Evolutionary conservation across 148 eudicot species (phyloP).

Genomic region (Tetragonia tetragonoides): DNA sequence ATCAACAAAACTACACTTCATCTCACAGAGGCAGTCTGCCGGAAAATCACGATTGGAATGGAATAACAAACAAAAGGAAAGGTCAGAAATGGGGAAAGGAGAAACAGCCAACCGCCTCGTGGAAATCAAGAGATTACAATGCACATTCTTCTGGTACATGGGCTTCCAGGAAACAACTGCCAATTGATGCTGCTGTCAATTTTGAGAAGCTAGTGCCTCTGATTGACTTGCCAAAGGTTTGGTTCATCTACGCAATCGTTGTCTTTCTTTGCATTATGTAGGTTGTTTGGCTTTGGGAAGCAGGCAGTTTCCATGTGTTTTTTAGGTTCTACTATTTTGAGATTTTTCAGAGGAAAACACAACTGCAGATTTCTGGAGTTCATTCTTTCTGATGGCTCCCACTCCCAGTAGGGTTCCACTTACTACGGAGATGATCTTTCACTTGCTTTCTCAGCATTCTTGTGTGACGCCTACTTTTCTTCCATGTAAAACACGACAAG

Average conservation of each 20-base stretch:
- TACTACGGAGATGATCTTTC: no score
- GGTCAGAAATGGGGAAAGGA: slow-evolving; percentile 54
- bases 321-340: no score
- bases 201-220: slow-evolving; percentile 74
- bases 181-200: slow-evolving; percentile 27
- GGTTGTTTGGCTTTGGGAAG: not conserved
- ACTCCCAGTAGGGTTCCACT: no score
- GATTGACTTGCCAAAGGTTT: slow-evolving; percentile 59
- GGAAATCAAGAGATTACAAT: slow-evolving; percentile 32
- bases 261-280: not conserved
- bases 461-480: no score
- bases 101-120: slow-evolving; percentile 29
- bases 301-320: no score
- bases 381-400: no score
- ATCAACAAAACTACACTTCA: not conserved
- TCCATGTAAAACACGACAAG: not conserved
- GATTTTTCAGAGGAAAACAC: no score
- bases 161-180: slow-evolving; percentile 28
- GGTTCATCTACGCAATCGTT: slow-evolving; percentile 6
- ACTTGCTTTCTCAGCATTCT: no score
- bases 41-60: slow-evolving; percentile 48
- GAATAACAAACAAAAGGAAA: slow-evolving; percentile 46
- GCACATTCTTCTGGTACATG: slow-evolving; percentile 25
- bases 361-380: no score
- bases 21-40: not conserved